Percentiles rank a stretch among this genome's conserved stretches.
These are phyloP conservation scores for Dipodascopsis uninucleata DNA, from an alignment of 805 yeast genomes.

Conservation along the genomic window DNA sequence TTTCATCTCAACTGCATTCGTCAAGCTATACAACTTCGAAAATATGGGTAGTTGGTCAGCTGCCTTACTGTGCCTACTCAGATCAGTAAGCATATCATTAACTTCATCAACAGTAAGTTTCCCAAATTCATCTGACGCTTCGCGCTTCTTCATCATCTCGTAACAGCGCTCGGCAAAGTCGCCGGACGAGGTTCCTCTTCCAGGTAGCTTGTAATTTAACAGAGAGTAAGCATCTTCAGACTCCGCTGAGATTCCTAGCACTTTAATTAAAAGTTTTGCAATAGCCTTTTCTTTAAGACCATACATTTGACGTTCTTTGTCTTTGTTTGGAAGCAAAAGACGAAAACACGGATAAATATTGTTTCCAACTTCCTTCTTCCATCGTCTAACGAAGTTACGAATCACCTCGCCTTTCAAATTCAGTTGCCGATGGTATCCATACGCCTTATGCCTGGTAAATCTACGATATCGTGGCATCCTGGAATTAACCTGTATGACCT, in stretches of 20 bases:
- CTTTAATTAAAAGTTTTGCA: conserved; percentile 45
- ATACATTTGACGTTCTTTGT: conserved; percentile 51
- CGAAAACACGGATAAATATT: conserved; percentile 66
- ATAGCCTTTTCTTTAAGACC: conserved; percentile 61
- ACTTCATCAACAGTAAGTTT: conserved; percentile 48
- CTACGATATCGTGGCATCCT: conserved; percentile 25
- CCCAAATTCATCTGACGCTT: conserved; percentile 41
- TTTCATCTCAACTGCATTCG: conserved; percentile 60
- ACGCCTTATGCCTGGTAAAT: conserved; percentile 19
- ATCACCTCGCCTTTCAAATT: conserved; percentile 35
- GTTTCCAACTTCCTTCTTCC: conserved; percentile 55
- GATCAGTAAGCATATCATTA: conserved; percentile 45
- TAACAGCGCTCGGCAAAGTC: conserved; percentile 49
- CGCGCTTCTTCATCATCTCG: conserved; percentile 49
- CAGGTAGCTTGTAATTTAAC: conserved; percentile 44
- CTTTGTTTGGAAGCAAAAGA: conserved; percentile 59
- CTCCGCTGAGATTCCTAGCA: conserved; percentile 52
- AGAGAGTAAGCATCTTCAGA: conserved; percentile 57
- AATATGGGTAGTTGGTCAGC: conserved; percentile 46
- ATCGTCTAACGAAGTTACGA: conserved; percentile 44
- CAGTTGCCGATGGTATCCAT: conserved; percentile 1
- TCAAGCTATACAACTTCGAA: conserved; percentile 47
- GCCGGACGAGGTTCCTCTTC: conserved; percentile 41
- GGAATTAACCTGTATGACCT: conserved; percentile 38
- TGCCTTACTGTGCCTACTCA: conserved; percentile 37